A percentile compares a stretch with the other conserved stretches of the same genome.
phyloP scores from a whole-genome alignment of 176 grass and related monocot genomes.

The Zoysia pacifica region DNA sequence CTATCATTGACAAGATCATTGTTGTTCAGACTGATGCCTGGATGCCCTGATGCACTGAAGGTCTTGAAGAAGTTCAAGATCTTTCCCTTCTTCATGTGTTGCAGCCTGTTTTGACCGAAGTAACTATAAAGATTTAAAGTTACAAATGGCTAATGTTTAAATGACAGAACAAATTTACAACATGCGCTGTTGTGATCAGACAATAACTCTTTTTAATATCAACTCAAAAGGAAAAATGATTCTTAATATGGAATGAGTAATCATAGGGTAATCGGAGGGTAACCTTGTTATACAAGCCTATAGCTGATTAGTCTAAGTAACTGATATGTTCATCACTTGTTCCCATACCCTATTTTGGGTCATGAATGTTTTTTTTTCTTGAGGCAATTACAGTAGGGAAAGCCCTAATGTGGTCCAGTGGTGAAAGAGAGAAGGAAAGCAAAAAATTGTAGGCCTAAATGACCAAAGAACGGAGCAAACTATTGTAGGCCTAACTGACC shows the following conservation, averaged over 20 bases:
- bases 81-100: constrained; percentile 37
- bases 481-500: neutral
- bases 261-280: neutral
- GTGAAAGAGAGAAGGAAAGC: too few relatives aligned
- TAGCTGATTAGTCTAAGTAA: neutral
- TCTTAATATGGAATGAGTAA: neutral
- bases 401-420: too few relatives aligned
- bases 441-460: too few relatives aligned
- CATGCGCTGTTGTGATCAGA: neutral
- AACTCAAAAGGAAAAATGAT: too few relatives aligned
- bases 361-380: neutral
- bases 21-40: constrained; percentile 45
- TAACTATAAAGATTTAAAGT: constrained; percentile 9
- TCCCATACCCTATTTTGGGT: neutral
- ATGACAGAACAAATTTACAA: neutral
- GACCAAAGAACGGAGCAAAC: neutral
- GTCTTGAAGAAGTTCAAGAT: constrained; percentile 34
- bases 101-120: constrained; percentile 33
- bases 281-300: neutral
- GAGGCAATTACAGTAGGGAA: too few relatives aligned
- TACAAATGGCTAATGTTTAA: constrained; percentile 2
- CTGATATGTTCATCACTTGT: neutral
- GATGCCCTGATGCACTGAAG: constrained; percentile 49
- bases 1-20: constrained; percentile 45
- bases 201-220: neutral